These are phyloP conservation scores for Rhazya stricta DNA, from an alignment of 257 asterid genomes.

Conservation along the genomic window DNA sequence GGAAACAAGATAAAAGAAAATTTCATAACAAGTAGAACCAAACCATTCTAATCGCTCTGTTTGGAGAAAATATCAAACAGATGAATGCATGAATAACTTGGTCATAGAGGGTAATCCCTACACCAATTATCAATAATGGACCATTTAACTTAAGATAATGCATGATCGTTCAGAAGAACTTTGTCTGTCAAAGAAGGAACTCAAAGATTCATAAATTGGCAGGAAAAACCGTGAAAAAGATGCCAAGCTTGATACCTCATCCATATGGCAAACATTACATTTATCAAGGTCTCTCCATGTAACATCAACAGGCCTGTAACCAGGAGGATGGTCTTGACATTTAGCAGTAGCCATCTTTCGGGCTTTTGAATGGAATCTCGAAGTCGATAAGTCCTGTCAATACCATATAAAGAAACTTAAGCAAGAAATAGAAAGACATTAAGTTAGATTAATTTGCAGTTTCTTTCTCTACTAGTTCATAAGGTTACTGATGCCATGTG, in stretches of 20 bases:
- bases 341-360: constrained; percentile 47
- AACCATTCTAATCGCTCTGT: constrained; percentile 6
- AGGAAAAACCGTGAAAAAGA: constrained; percentile 9
- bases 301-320: constrained; percentile 77
- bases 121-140: not conserved
- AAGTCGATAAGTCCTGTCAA: constrained; percentile 67
- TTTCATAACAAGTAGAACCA: constrained; percentile 22
- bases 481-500: no score
- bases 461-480: no score
- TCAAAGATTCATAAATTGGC: constrained; percentile 8
- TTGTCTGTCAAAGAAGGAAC: constrained; percentile 15
- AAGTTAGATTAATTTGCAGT: no score
- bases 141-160: not conserved
- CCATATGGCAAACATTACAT: constrained; percentile 99
- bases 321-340: constrained; percentile 43
- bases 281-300: constrained; percentile 97
- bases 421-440: constrained; percentile 23
- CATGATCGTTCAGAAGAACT: constrained; percentile 7
- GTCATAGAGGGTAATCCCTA: not conserved
- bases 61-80: not conserved
- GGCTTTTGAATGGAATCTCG: constrained; percentile 40
- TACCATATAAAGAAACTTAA: constrained; percentile 16
- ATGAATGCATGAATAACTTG: not conserved
- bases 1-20: constrained; percentile 27
- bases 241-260: constrained; percentile 57